phyloP scores from a whole-genome alignment of 2,329 filamentous ascomycete species.

The Aspergillus pseudonomiae region DNA sequence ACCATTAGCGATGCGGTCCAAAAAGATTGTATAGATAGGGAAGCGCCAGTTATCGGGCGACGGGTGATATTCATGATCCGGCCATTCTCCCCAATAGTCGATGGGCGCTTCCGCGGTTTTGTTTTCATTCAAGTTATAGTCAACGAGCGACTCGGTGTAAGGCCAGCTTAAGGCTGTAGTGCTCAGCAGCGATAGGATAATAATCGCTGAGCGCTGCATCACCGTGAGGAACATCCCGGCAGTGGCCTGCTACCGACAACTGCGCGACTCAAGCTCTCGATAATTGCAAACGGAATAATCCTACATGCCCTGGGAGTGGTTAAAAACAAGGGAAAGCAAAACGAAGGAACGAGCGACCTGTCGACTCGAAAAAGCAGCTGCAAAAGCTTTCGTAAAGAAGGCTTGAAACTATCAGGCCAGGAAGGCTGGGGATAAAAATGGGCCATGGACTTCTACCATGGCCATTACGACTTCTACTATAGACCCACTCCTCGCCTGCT shows the following conservation, averaged over 20 bases:
- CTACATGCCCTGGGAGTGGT: slow-evolving; percentile 9
- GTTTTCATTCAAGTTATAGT: slow-evolving; percentile 66
- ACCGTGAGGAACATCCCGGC: slow-evolving; percentile 6
- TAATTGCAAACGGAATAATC: neutral
- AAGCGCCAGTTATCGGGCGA: slow-evolving; percentile 67
- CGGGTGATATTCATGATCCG: slow-evolving; percentile 53
- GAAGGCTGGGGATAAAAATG: slow-evolving; percentile 6
- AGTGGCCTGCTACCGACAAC: slow-evolving; percentile 7
- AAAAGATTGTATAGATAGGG: slow-evolving; percentile 66
- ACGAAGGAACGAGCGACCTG: slow-evolving; percentile 7
- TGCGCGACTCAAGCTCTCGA: slow-evolving; percentile 4
- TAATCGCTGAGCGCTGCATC: slow-evolving; percentile 8
- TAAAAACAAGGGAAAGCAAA: neutral
- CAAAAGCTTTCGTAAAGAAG: neutral
- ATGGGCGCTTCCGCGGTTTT: slow-evolving; percentile 55
- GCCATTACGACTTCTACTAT: neutral
- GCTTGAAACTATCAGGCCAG: neutral
- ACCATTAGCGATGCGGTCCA: slow-evolving; percentile 67
- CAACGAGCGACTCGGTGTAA: slow-evolving; percentile 54
- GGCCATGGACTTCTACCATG: neutral
- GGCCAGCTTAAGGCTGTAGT: slow-evolving; percentile 34
- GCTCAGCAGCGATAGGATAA: slow-evolving; percentile 11
- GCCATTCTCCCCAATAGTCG: slow-evolving; percentile 60
- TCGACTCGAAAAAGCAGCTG: neutral
- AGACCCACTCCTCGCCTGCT: slow-evolving; percentile 3